Evolutionary conservation across 1,139 yeast genomes (phyloP).

Genomic region (Pichia sp.): DNA sequence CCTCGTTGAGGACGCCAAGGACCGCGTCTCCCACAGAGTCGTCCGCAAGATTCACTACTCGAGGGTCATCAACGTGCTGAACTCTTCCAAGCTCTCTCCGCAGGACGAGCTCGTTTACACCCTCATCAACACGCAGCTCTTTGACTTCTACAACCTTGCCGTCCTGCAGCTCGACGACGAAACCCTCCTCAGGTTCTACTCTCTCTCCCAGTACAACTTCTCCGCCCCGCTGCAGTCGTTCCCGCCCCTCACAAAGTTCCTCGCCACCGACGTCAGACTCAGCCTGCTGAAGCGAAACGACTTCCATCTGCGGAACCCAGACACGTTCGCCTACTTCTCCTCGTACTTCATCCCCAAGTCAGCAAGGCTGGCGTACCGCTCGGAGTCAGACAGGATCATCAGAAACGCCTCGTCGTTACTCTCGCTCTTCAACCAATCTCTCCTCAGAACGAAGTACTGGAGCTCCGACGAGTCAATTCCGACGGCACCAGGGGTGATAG

Average conservation of each 20-base stretch:
- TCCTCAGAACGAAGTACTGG: conserved; percentile 3
- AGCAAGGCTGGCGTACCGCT: neutral
- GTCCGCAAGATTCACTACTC: conserved; percentile 28
- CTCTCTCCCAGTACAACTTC: conserved; percentile 6
- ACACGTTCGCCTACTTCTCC: conserved; percentile 15
- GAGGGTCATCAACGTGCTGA: conserved; percentile 28
- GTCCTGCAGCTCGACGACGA: conserved; percentile 18
- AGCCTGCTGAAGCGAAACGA: conserved; percentile 28
- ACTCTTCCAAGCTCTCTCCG: conserved; percentile 23
- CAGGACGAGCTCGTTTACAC: conserved; percentile 33
- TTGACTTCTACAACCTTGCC: conserved; percentile 39
- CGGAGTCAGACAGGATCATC: conserved; percentile 18
- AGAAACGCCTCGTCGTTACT: conserved; percentile 22
- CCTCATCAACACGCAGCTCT: conserved; percentile 37
- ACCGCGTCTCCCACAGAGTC: conserved; percentile 30
- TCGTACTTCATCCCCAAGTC: conserved; percentile 8
- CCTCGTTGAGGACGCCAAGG: conserved; percentile 38
- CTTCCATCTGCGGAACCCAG: conserved; percentile 25
- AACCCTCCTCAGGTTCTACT: conserved; percentile 10
- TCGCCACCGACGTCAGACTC: conserved; percentile 11
- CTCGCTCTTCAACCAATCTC: conserved; percentile 15
- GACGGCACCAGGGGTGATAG: conserved; percentile 17
- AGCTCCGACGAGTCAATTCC: neutral
- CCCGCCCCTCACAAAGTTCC: neutral
- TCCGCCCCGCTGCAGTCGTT: neutral